Evolutionary conservation across 2,329 filamentous ascomycete species (phyloP).

Genomic region (Colletotrichum sp.): DNA sequence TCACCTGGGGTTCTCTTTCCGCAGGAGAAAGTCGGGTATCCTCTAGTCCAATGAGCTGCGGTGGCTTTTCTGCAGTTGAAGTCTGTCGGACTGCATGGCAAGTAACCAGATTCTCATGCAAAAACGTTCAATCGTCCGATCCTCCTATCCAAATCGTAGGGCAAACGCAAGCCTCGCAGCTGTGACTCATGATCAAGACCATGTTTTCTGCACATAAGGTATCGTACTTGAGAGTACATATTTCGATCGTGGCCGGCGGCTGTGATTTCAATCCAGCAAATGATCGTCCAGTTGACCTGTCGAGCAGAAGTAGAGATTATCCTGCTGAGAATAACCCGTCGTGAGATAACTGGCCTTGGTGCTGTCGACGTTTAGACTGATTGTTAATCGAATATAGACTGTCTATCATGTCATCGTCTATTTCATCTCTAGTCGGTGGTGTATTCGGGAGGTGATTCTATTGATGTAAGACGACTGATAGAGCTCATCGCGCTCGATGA

Average conservation of each 20-base stretch:
- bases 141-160: background rate
- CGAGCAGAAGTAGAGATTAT: background rate
- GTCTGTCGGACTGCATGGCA: background rate
- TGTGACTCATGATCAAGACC: background rate
- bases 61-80: background rate
- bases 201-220: rapidly evolving
- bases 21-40: background rate
- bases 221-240: background rate
- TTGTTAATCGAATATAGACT: background rate
- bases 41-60: background rate
- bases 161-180: background rate
- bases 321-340: background rate
- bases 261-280: background rate
- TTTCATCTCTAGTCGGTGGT: background rate
- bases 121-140: background rate
- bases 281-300: rapidly evolving
- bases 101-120: background rate
- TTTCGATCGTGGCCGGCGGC: background rate
- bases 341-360: background rate
- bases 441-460: background rate
- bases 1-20: rapidly evolving
- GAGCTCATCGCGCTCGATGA: background rate
- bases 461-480: background rate
- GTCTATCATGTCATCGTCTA: background rate
- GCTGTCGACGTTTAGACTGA: background rate